These are phyloP conservation scores for Debaryomyces psychrophilus DNA, from an alignment of 1,139 yeast genomes.

Conservation along the genomic window DNA sequence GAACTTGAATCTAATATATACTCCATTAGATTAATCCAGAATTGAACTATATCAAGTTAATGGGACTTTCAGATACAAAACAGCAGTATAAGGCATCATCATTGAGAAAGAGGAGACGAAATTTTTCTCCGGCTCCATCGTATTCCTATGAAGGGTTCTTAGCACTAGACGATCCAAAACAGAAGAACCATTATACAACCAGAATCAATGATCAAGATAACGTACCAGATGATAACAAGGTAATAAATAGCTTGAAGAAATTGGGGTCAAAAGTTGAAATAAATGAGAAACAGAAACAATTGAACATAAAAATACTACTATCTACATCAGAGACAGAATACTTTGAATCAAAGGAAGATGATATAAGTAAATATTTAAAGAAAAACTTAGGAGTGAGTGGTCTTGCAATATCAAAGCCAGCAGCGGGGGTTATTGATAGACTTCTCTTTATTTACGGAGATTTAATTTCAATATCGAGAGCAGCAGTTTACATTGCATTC, in stretches of 20 bases:
- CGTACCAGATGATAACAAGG: slow-evolving; percentile 26
- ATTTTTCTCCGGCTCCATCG: slow-evolving; percentile 6
- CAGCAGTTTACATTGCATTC: slow-evolving; percentile 28
- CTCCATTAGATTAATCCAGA: not conserved
- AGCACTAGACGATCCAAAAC: slow-evolving; percentile 7
- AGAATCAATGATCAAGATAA: slow-evolving; percentile 10
- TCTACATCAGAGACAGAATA: slow-evolving; percentile 32
- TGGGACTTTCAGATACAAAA: slow-evolving; percentile 1
- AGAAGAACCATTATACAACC: slow-evolving; percentile 4
- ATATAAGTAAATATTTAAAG: slow-evolving; percentile 14
- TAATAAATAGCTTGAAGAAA: slow-evolving; percentile 23
- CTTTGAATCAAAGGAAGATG: slow-evolving; percentile 21
- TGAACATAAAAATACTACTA: slow-evolving; percentile 24
- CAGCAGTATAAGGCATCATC: not conserved
- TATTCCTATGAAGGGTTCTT: slow-evolving; percentile 3
- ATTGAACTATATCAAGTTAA: not conserved
- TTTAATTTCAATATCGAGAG: slow-evolving; percentile 23
- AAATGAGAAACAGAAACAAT: slow-evolving; percentile 1
- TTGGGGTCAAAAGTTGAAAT: slow-evolving; percentile 12
- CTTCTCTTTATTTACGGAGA: slow-evolving; percentile 33
- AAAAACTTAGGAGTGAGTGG: slow-evolving; percentile 25
- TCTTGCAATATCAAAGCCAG: slow-evolving; percentile 23
- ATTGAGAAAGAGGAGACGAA: slow-evolving; percentile 11
- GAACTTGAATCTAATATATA: not conserved
- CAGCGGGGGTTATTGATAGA: slow-evolving; percentile 34